Evolutionary conservation across 148 eudicot species (phyloP).

Genomic region (Chenopodium suecicum): DNA sequence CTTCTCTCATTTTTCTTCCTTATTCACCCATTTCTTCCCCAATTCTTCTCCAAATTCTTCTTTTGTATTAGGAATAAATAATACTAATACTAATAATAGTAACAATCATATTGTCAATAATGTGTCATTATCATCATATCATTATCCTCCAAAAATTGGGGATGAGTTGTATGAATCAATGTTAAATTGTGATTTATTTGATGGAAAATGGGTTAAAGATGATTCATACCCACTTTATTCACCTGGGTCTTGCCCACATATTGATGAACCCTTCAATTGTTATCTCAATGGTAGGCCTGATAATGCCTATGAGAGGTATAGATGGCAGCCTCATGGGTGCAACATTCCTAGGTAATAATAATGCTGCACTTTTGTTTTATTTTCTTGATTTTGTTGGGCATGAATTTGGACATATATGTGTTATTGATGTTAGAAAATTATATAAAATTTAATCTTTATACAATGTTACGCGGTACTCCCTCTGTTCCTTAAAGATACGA

Average conservation of each 20-base stretch:
- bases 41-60: conserved; percentile 14
- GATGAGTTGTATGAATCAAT: conserved; percentile 32
- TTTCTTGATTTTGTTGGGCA: neutral
- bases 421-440: neutral
- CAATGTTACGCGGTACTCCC: no score
- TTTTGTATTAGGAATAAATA: neutral
- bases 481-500: no score
- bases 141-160: conserved; percentile 10
- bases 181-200: conserved; percentile 56
- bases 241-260: conserved; percentile 67
- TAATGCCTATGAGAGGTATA: conserved; percentile 50
- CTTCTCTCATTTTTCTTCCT: conserved; percentile 32
- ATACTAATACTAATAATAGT: neutral
- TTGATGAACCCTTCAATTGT: conserved; percentile 67
- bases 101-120: no score
- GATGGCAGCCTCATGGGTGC: conserved; percentile 74
- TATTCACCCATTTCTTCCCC: conserved; percentile 38
- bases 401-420: neutral
- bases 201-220: conserved; percentile 78
- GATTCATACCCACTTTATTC: conserved; percentile 54
- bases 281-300: conserved; percentile 60
- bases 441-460: neutral
- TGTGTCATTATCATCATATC: neutral
- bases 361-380: neutral
- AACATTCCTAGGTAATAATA: conserved; percentile 62